Evolutionary conservation across 164 flowering plant species (phyloP), one percentile per base, ranked within the genome.

Genomic region (Chimonanthus praecox): DNA sequence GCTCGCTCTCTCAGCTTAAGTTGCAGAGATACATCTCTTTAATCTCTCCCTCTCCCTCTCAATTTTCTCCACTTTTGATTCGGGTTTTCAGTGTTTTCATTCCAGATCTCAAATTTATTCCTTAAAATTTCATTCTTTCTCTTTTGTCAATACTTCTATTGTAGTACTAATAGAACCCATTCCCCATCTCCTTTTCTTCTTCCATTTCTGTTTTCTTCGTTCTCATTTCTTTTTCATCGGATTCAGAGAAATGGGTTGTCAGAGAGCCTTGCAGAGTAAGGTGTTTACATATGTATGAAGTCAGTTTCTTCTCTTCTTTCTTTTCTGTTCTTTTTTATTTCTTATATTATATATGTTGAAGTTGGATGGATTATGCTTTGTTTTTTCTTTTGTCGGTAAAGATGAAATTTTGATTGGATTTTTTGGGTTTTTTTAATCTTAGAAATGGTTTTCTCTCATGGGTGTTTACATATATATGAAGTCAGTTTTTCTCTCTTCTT

Each of bases 171-270:
- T 7, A 11, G 71, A 63, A 58, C 47, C 67, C 51, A 54, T 68
- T 67, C 54, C 43, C 67, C 60, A 54, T 54, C 5, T 54, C 60
- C 60, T 54, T 54, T 13, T 67, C 75, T 62, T 67, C 75, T 62
- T 47, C 45, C 8, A 50, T 43, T 20, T 68, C 58, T 67, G 62
- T 63, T 62, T 4, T 64, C 66, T 18, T 2, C 60, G 13, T 18
- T 18, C 58, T 73, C 58, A 2, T 61, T 64, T 68, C 69, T 72
- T 62, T 68, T 50, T 69, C 65, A 54, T n/a, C 72, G n/a, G 81
- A 74, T 79, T 78, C 64, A 50, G 58, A 67, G 45, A 62, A 69
- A 75, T 79, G 80, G 83, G 75, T 68, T 78, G 78, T 70, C 60
- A 69, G 47, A 44, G 16, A 61, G 44, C 63, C 72, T 67, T 78